These are phyloP conservation scores for Carnegiea gigantea DNA, from an alignment of 179 eudicot species.

Conservation along the genomic window DNA sequence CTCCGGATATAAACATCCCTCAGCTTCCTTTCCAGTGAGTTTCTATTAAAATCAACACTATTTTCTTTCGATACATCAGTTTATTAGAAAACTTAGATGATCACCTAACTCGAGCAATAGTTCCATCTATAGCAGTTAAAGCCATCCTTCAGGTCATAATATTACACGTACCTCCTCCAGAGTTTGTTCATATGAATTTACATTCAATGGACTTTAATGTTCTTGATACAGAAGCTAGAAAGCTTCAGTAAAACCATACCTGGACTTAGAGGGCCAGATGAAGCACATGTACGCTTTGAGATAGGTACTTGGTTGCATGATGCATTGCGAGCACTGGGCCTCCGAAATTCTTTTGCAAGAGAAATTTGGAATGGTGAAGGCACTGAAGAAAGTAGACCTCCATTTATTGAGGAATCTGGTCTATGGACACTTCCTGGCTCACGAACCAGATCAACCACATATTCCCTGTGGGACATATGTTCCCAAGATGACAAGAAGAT, in stretches of 20 bases:
- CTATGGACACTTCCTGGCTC: conserved; percentile 73
- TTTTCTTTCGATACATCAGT: neutral
- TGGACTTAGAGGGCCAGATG: conserved; percentile 37
- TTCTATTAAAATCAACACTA: neutral
- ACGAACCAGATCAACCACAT: conserved; percentile 87
- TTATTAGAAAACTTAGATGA: neutral
- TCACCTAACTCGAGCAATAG: neutral
- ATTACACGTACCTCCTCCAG: neutral
- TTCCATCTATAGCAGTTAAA: neutral
- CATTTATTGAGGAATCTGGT: conserved; percentile 94
- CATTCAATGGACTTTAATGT: neutral
- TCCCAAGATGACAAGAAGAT: neutral
- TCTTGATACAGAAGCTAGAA: neutral
- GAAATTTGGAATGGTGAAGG: conserved; percentile 79
- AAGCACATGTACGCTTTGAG: conserved; percentile 37
- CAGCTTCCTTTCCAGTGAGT: neutral
- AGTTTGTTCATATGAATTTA: neutral
- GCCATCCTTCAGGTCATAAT: neutral
- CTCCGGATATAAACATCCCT: neutral
- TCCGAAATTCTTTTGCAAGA: conserved; percentile 58
- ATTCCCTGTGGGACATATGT: conserved; percentile 58
- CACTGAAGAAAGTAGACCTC: conserved; percentile 56
- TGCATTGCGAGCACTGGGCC: conserved; percentile 38
- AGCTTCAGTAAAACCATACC: conserved; percentile 39
- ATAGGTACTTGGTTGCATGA: conserved; percentile 33